phyloP scores from a whole-genome alignment of 2,329 filamentous ascomycete genomes.

The Botryotinia calthae region DNA sequence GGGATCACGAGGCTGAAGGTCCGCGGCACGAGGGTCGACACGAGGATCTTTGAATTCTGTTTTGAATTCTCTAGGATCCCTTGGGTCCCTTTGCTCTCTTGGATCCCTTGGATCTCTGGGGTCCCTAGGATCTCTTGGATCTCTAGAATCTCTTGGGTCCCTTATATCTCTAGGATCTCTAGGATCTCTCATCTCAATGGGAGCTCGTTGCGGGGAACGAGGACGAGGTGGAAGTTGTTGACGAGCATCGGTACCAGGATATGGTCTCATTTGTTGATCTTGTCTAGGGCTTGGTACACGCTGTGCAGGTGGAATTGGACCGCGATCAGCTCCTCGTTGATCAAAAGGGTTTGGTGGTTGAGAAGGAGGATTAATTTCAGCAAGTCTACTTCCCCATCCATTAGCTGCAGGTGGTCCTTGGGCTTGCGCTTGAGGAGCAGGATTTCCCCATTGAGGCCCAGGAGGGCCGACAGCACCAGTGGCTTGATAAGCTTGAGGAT shows the following conservation, averaged over 20 bases:
- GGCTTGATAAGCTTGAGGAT: conserved; percentile 89
- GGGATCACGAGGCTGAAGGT: conserved; percentile 34
- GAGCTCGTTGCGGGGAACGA: conserved; percentile 48
- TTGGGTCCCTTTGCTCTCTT: conserved; percentile 1
- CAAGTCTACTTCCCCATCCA: conserved; percentile 64
- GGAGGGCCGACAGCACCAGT: conserved; percentile 79
- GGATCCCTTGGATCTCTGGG: neutral
- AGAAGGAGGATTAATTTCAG: conserved; percentile 73
- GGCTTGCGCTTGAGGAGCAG: conserved; percentile 63
- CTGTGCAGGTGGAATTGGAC: conserved; percentile 66
- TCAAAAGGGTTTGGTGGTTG: conserved; percentile 82
- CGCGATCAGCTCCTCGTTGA: conserved; percentile 69
- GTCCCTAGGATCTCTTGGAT: conserved; percentile 35
- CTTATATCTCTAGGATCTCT: conserved; percentile 10
- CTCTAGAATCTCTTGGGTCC: conserved; percentile 34
- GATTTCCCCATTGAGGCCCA: conserved; percentile 84
- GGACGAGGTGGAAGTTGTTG: conserved; percentile 54
- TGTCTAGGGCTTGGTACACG: conserved; percentile 65
- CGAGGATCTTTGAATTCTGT: conserved; percentile 5
- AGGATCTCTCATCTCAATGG: neutral
- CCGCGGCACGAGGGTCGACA: conserved; percentile 26
- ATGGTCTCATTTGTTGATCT: conserved; percentile 66
- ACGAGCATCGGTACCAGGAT: conserved; percentile 61
- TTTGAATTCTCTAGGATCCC: conserved; percentile 4
- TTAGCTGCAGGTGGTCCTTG: conserved; percentile 44